A percentile compares a stretch with the other conserved stretches of the same genome.
These are phyloP conservation scores for Hyaloscypha variabilis DNA, from an alignment of 495 filamentous ascomycete species.

Conservation along the genomic window DNA sequence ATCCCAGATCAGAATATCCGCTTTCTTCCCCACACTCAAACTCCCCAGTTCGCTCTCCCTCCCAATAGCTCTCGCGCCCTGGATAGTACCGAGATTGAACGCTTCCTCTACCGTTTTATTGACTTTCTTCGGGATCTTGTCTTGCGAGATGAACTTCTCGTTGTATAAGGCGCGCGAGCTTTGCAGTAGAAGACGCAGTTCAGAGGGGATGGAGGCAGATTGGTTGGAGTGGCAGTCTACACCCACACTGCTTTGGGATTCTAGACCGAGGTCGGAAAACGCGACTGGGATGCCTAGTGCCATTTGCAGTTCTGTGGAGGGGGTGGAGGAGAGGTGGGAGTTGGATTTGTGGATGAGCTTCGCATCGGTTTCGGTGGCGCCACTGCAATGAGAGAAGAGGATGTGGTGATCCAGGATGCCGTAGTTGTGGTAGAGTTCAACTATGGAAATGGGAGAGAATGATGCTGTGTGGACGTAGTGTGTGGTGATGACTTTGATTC, in stretches of 20 bases:
- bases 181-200: conserved; percentile 49
- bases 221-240: conserved; percentile 52
- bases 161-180: conserved; percentile 32
- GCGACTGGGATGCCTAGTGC: conserved; percentile 20
- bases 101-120: conserved; percentile 45
- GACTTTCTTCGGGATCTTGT: conserved; percentile 35
- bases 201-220: conserved; percentile 42
- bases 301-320: conserved; percentile 48
- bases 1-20: conserved; percentile 51
- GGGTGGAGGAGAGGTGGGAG: conserved; percentile 40
- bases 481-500: conserved; percentile 40
- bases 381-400: conserved; percentile 41
- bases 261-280: conserved; percentile 25
- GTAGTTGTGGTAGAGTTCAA: conserved; percentile 33
- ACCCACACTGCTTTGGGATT: conserved; percentile 42
- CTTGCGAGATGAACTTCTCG: conserved; percentile 31
- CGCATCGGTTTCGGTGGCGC: conserved; percentile 32
- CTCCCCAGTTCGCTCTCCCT: conserved; percentile 47
- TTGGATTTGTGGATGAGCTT: conserved; percentile 31
- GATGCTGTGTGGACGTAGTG: conserved; percentile 36
- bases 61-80: conserved; percentile 47
- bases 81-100: conserved; percentile 52
- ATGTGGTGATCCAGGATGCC: conserved; percentile 40
- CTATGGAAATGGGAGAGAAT: not conserved
- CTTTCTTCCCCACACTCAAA: conserved; percentile 47